Conservation (phyloP, 441 rosid species). For the Erodium chrysanthum region DNA sequence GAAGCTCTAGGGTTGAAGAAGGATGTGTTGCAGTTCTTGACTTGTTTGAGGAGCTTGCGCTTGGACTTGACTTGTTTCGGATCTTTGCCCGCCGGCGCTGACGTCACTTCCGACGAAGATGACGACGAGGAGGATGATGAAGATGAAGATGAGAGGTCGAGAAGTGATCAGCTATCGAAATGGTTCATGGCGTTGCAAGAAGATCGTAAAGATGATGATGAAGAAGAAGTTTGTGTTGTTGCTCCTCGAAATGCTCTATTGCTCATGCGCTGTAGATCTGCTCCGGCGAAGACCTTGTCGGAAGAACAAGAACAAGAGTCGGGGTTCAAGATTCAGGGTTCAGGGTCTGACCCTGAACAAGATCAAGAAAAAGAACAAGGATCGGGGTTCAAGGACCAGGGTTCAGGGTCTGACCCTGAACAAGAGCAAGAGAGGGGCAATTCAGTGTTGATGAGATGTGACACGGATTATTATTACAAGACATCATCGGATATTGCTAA, state of each 20-base stretch:
- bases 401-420: too few relatives aligned
- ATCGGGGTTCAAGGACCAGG: too few relatives aligned
- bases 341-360: too few relatives aligned
- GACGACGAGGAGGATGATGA: constrained; percentile 31
- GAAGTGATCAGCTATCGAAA: constrained; percentile 57
- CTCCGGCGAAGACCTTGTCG: constrained; percentile 61
- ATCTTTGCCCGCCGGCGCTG: constrained; percentile 39
- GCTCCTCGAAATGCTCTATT: constrained; percentile 76
- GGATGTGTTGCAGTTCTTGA: constrained; percentile 60
- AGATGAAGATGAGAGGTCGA: constrained; percentile 27
- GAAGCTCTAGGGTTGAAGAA: constrained; percentile 66
- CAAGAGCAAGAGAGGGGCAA: constrained; percentile 24
- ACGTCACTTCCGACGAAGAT: constrained; percentile 42
- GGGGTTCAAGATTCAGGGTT: too few relatives aligned
- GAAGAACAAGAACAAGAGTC: constrained; percentile 28
- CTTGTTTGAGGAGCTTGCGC: constrained; percentile 48
- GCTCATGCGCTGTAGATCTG: constrained; percentile 78
- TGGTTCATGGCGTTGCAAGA: constrained; percentile 84
- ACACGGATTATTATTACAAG: constrained; percentile 38
- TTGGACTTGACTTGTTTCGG: constrained; percentile 74
- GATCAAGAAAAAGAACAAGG: constrained; percentile 20
- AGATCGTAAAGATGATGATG: constrained; percentile 22
- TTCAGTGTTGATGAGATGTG: constrained; percentile 44
- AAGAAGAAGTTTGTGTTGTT: constrained; percentile 16
- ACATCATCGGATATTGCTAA: constrained; percentile 53